These are phyloP conservation scores for Antitrichia curtipendula DNA, from an alignment of 225 moss, liverwort and hornwort species.

Conservation along the genomic window DNA sequence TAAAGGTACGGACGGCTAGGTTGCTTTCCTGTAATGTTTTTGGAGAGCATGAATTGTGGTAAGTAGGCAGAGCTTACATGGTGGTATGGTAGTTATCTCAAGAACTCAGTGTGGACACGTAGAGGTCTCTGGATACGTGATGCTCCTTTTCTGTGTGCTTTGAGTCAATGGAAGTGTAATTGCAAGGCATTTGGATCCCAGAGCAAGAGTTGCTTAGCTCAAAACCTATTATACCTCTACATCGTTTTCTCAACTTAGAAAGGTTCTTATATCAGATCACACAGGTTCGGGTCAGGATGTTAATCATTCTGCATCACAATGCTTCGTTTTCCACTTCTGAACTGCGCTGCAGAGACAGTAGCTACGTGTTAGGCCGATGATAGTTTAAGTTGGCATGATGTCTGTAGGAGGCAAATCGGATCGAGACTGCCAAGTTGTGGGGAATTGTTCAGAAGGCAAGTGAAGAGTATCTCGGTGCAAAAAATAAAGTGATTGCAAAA, in stretches of 20 bases:
- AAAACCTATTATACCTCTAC: not conserved
- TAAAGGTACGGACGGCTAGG: conserved; percentile 30
- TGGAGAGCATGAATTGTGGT: not conserved
- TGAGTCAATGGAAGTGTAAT: not conserved
- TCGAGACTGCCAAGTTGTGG: conserved; percentile 49
- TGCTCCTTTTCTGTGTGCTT: not conserved
- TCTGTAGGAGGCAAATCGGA: conserved; percentile 52
- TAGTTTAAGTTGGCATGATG: conserved; percentile 1
- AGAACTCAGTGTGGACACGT: not conserved
- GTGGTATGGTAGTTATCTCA: not conserved
- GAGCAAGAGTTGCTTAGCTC: not conserved
- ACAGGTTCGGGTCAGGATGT: not conserved
- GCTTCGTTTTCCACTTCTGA: not conserved
- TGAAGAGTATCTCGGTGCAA: conserved; percentile 58
- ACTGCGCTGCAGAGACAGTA: not conserved
- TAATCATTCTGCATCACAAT: not conserved
- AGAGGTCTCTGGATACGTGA: not conserved
- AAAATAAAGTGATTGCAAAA: conserved; percentile 51
- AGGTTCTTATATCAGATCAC: not conserved
- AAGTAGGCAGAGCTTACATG: not conserved
- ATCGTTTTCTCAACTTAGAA: not conserved
- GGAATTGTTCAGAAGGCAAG: conserved; percentile 52
- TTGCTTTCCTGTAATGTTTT: not conserved
- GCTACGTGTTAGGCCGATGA: not conserved
- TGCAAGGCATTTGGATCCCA: not conserved